Evolutionary conservation across 148 eudicot genomes (phyloP), one percentile per base, ranked within the genome.

Genomic region (Euryodendron excelsum): DNA sequence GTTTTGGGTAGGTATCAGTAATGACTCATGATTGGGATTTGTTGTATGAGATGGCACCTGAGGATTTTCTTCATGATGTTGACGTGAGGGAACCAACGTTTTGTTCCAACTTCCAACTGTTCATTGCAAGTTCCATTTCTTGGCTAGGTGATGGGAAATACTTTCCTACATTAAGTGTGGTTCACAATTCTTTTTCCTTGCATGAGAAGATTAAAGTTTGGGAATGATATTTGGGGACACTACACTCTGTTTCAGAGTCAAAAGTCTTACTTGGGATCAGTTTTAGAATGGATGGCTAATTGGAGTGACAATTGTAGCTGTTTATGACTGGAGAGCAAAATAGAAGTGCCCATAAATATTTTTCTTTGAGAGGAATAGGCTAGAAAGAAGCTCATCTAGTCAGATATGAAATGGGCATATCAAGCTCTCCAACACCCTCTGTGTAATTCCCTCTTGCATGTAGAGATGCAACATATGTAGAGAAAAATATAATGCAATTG

Each of bases 71-170:
- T 47, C 98, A 92, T 83, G 97, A 81, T 84, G 75, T 80, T 83
- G 92, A 87, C 87, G 88, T 91, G 87, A 80, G 86, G 79, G 92
- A 84, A 79, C 62, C 77, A 74, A 44, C 78, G 12, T 55, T 74
- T 62, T 70, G 78, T 69, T 31, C 82, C 36, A n/a, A n/a, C n/a
- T n/a, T n/a, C n/a, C n/a, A 53, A 72, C 61, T 69, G 75, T 83
- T 77, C 84, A 44, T 75, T 41, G 88, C 73, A 74, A 85, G 85
- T 72, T 86, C 88, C n/a, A 82, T 93, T 72, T 87, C 97, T 44
- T 96, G 99, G 98, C 84, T 98, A 73, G 99, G 99, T 80, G 99
- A 96, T 82, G 99, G 98, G 62, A 96, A 91, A 84, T 96, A 82
- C 84, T 87, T 96, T 80, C 95, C 98, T 53, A 90, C 98, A 37